Conservation (phyloP, 2,329 filamentous ascomycete genomes). For the Ramularia endophylla region DNA sequence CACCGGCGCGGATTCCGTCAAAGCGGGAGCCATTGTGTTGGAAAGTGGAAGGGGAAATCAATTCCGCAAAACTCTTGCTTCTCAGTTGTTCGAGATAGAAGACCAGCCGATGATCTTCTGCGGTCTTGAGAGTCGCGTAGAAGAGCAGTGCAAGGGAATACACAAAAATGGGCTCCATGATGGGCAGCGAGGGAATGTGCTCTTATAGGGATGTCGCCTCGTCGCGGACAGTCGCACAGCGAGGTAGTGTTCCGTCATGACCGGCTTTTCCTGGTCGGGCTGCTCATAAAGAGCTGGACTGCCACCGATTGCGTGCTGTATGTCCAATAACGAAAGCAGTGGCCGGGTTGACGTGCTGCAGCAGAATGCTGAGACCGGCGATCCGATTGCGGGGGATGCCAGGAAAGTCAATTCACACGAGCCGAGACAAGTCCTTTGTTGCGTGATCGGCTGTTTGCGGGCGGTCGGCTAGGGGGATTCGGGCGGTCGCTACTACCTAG, state of each 20-base stretch:
- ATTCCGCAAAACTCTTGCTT: too few species aligned
- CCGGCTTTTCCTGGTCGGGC: too few species aligned
- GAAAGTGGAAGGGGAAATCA: too few species aligned
- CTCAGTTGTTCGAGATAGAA: conserved; percentile 24
- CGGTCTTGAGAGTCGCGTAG: conserved; percentile 11
- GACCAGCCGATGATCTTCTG: conserved; percentile 15
- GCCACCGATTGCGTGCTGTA: conserved; percentile 1
- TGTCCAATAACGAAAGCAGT: conserved; percentile 4
- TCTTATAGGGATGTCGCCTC: conserved; percentile 8
- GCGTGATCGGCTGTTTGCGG: too few species aligned
- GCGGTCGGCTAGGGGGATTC: too few species aligned
- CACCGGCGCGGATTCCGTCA: conserved; percentile 9
- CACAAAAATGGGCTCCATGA: conserved; percentile 12
- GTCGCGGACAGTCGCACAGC: too few species aligned
- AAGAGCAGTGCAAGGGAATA: conserved; percentile 13
- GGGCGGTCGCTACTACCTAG: too few species aligned
- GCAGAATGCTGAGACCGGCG: not conserved
- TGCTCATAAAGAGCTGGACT: not conserved
- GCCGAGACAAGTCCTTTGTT: too few species aligned
- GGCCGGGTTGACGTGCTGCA: conserved; percentile 8
- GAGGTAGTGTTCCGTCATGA: too few species aligned
- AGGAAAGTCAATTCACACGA: too few species aligned
- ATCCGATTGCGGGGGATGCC: not conserved
- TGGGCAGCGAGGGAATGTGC: conserved; percentile 4
- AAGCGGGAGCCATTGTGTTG: conserved; percentile 15